A percentile compares a stretch with the other conserved stretches of the same genome.
Evolutionary conservation across 1,284 basidiomycete species (phyloP).

Genomic region (Volvariella surrecta): DNA sequence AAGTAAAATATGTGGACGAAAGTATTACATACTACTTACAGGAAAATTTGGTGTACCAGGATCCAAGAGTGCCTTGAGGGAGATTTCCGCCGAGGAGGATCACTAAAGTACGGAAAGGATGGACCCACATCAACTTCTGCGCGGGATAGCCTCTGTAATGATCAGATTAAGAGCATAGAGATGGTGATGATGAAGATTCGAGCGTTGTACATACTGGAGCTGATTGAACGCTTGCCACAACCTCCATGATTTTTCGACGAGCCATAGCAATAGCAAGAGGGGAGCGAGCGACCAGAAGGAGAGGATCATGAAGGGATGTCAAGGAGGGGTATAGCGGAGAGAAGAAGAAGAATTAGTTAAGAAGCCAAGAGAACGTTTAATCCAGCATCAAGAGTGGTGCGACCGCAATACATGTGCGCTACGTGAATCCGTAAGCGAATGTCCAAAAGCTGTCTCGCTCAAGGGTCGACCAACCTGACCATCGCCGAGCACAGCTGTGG

Average conservation of each 20-base stretch:
- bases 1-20: neutral
- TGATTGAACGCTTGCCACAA: neutral
- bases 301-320: too few relatives aligned
- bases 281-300: too few relatives aligned
- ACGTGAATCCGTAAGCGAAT: too few relatives aligned
- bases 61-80: constrained; percentile 24
- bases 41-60: constrained; percentile 23
- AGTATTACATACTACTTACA: constrained; percentile 16
- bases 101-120: constrained; percentile 20
- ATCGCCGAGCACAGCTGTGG: too few relatives aligned
- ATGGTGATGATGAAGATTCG: neutral
- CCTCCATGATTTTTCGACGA: neutral
- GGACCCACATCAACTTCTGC: constrained; percentile 19
- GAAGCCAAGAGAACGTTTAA: too few relatives aligned
- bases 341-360: too few relatives aligned
- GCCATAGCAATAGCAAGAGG: too few relatives aligned
- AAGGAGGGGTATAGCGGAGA: too few relatives aligned
- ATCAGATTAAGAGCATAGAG: neutral
- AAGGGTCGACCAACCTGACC: too few relatives aligned
- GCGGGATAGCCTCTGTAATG: constrained; percentile 15
- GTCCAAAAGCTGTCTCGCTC: too few relatives aligned
- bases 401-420: too few relatives aligned
- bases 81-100: constrained; percentile 20
- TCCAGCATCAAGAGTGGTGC: too few relatives aligned
- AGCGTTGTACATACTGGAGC: constrained; percentile 1